phyloP scores from a whole-genome alignment of 2,329 filamentous ascomycete species.

The Pseudogymnoascus sp. region DNA sequence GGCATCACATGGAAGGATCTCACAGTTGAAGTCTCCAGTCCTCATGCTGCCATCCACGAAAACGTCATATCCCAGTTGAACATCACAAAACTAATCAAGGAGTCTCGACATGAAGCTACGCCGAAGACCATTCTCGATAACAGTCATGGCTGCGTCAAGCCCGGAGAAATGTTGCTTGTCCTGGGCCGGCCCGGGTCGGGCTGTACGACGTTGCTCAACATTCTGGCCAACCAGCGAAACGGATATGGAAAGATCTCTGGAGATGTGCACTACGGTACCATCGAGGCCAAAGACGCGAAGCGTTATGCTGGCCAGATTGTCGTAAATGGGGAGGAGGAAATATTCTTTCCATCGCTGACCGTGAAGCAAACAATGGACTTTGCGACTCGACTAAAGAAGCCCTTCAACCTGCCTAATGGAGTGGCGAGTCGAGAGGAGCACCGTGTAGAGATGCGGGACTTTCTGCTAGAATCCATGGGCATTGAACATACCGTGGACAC shows the following conservation, averaged over 20 bases:
- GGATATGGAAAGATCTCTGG: slow-evolving; percentile 53
- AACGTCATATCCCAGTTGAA: slow-evolving; percentile 54
- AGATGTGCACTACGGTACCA: slow-evolving; percentile 47
- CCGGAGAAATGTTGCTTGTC: slow-evolving; percentile 65
- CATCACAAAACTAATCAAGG: slow-evolving; percentile 44
- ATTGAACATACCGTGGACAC: slow-evolving; percentile 48
- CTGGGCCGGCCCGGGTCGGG: slow-evolving; percentile 61
- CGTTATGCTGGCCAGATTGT: slow-evolving; percentile 50
- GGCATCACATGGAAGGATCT: slow-evolving; percentile 59
- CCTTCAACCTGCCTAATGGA: slow-evolving; percentile 44
- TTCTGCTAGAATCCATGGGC: slow-evolving; percentile 33
- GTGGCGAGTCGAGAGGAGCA: slow-evolving; percentile 35
- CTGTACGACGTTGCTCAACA: slow-evolving; percentile 63
- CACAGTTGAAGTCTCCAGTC: slow-evolving; percentile 52
- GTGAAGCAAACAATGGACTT: slow-evolving; percentile 46
- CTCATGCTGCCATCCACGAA: slow-evolving; percentile 57
- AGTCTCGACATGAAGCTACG: slow-evolving; percentile 46
- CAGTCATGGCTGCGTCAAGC: slow-evolving; percentile 60
- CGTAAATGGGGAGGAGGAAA: slow-evolving; percentile 45
- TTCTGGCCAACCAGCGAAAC: slow-evolving; percentile 55
- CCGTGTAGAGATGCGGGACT: slow-evolving; percentile 45
- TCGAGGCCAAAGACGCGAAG: slow-evolving; percentile 34
- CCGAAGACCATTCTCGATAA: slow-evolving; percentile 57
- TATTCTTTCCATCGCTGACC: slow-evolving; percentile 43
- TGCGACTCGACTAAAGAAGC: slow-evolving; percentile 48